A percentile compares a stretch with the other conserved stretches of the same genome.
phyloP scores from a whole-genome alignment of 768 basidiomycete species.

The Trametes sanguinea region DNA sequence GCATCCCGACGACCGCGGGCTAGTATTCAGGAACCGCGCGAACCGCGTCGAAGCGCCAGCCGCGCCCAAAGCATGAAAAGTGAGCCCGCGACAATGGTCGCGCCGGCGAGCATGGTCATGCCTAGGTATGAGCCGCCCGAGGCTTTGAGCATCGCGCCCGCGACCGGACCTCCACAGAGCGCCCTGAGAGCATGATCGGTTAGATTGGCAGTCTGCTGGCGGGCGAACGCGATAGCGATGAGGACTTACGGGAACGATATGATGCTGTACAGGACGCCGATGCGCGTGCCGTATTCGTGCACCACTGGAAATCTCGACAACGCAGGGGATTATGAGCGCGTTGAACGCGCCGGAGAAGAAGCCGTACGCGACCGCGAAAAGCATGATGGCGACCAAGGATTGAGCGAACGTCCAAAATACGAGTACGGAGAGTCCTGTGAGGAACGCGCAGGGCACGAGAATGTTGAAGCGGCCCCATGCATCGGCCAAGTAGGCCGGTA shows the following conservation, averaged over 20 bases:
- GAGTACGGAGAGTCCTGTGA: slow-evolving; percentile 61
- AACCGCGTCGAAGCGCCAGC: slow-evolving; percentile 9
- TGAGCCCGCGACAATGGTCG: slow-evolving; percentile 60
- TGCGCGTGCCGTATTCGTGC: slow-evolving; percentile 55
- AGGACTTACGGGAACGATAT: slow-evolving; percentile 69
- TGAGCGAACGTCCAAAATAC: slow-evolving; percentile 56
- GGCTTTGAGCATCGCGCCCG: slow-evolving; percentile 54
- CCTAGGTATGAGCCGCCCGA: slow-evolving; percentile 48
- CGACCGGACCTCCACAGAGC: slow-evolving; percentile 63
- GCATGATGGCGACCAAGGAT: slow-evolving; percentile 42
- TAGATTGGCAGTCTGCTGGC: not conserved
- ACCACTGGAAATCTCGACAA: slow-evolving; percentile 70
- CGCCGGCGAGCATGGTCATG: slow-evolving; percentile 62
- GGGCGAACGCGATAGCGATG: not conserved
- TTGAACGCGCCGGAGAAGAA: slow-evolving; percentile 70
- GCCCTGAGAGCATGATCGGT: slow-evolving; percentile 42
- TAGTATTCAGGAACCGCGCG: slow-evolving; percentile 4
- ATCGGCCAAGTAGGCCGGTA: slow-evolving; percentile 69
- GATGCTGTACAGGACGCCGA: slow-evolving; percentile 66
- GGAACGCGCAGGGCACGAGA: slow-evolving; percentile 61
- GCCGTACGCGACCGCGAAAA: slow-evolving; percentile 60
- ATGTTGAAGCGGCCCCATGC: slow-evolving; percentile 67
- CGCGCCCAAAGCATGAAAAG: slow-evolving; percentile 51
- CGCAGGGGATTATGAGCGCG: slow-evolving; percentile 65
- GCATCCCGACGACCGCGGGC: not conserved